These are phyloP conservation scores for Trichosanthes cucumerina DNA, from an alignment of 306 rosid species.

Conservation along the genomic window DNA sequence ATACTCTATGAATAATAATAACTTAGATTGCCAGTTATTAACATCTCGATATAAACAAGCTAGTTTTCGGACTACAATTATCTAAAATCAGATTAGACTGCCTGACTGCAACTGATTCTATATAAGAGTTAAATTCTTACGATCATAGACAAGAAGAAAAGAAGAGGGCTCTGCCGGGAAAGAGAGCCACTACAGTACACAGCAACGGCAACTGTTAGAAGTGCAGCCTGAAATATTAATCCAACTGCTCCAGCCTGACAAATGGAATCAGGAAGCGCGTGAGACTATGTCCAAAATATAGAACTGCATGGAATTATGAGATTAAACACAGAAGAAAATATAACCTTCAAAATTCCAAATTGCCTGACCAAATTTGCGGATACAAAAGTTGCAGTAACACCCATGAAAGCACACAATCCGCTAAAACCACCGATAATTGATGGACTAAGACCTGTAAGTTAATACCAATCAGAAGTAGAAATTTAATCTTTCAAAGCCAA, in stretches of 20 bases:
- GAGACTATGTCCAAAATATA: constrained; percentile 6
- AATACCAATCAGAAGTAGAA: neutral
- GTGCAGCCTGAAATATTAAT: constrained; percentile 79
- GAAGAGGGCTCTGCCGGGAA: constrained; percentile 64
- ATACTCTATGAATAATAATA: neutral
- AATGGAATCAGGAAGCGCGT: constrained; percentile 13
- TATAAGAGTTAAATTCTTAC: constrained; percentile 36
- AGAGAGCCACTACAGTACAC: constrained; percentile 69
- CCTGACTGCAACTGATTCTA: neutral
- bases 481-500: neutral
- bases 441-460: constrained; percentile 63
- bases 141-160: constrained; percentile 65
- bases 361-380: constrained; percentile 67
- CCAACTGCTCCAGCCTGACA: constrained; percentile 93
- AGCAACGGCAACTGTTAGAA: constrained; percentile 79
- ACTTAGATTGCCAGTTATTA: neutral
- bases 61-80: neutral
- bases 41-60: neutral
- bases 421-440: constrained; percentile 84
- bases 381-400: constrained; percentile 92
- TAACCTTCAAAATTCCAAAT: constrained; percentile 83
- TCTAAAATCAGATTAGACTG: neutral
- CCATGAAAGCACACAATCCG: constrained; percentile 88
- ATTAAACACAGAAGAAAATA: constrained; percentile 9
- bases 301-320: constrained; percentile 9